Evolutionary conservation across 352 stramenopile species (phyloP), one percentile per base, ranked within the genome.

Genomic region (Globisporangium echinulatum): DNA sequence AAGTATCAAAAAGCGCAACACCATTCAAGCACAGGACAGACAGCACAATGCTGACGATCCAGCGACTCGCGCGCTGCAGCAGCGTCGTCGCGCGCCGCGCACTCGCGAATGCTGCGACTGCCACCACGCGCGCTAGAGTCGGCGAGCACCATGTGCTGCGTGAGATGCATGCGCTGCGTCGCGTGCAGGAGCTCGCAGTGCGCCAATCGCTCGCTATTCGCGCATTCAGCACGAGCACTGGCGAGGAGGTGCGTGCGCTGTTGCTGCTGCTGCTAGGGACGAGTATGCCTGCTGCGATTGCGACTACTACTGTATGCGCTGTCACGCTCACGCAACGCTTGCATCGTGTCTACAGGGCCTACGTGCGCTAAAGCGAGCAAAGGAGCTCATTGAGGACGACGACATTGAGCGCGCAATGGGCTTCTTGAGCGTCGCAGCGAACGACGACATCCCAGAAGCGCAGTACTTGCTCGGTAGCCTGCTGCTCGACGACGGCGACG

Each of bases 401-500:
- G 68, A 90, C 13, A 54, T 88, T 44, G 64, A 65, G 25, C 54
- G 77, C 37, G 80, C 77, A 36, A 90, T 92, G 77, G 79, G 74
- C 4, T 73, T 66, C 39, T 59, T 92, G 36, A 74, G 72, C 49
- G 72, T 82, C 49, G 83, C 80, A 39, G 83, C 83, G 14, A 68
- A 82, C 59, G 66, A 75, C n/a, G 76, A 88, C 39, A 72, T 88
- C 40, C 67, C 65, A 0, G 80, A 92, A n/a, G 83, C 80, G 33
- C 83, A 92, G 64, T 92, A 90, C 60, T 50, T 90, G 37, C 71
- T 92, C 37, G 83, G 77, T 33, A 80, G 74, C 15, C 64, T 90
- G 57, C 71, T 90, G 33, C 62, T 85, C 36, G 64, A 78, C 54
- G 74, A 79, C 54, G 72, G 72, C 7, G 74, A 87, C 2, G 70